These are phyloP conservation scores for Harrya chromipes DNA, from an alignment of 768 basidiomycete species.

Conservation along the genomic window DNA sequence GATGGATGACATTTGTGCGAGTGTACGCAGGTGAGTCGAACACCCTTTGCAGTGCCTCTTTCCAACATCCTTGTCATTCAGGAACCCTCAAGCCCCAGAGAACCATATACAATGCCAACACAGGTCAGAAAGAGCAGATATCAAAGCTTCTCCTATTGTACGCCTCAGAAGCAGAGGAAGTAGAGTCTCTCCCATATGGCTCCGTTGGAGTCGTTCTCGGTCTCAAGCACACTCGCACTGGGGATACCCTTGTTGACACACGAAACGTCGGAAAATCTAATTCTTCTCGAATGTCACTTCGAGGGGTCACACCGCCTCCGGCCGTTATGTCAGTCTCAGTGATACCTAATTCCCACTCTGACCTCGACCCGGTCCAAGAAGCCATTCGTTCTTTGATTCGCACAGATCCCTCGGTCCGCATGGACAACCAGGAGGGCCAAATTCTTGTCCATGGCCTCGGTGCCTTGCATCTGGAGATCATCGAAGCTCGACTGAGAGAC, in stretches of 20 bases:
- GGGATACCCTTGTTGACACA: constrained; percentile 73
- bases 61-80: constrained; percentile 6
- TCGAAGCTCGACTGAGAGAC: constrained; percentile 73
- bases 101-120: constrained; percentile 58
- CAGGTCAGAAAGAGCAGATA: constrained; percentile 67
- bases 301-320: constrained; percentile 72
- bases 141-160: constrained; percentile 78
- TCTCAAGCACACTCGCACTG: constrained; percentile 79
- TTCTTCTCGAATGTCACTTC: constrained; percentile 42
- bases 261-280: constrained; percentile 34
- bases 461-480: constrained; percentile 84
- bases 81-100: constrained; percentile 68
- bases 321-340: constrained; percentile 84
- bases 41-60: not conserved
- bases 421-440: constrained; percentile 80
- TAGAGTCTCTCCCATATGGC: constrained; percentile 76
- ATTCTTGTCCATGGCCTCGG: constrained; percentile 82
- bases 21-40: constrained; percentile 72
- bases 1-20: constrained; percentile 93
- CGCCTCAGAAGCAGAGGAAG: constrained; percentile 71
- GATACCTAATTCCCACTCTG: constrained; percentile 75
- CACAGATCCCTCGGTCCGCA: constrained; percentile 88
- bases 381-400: constrained; percentile 69
- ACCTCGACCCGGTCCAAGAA: constrained; percentile 72
- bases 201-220: constrained; percentile 84